These are phyloP conservation scores for Abrus precatorius DNA, from an alignment of 306 rosid genomes.

Conservation along the genomic window DNA sequence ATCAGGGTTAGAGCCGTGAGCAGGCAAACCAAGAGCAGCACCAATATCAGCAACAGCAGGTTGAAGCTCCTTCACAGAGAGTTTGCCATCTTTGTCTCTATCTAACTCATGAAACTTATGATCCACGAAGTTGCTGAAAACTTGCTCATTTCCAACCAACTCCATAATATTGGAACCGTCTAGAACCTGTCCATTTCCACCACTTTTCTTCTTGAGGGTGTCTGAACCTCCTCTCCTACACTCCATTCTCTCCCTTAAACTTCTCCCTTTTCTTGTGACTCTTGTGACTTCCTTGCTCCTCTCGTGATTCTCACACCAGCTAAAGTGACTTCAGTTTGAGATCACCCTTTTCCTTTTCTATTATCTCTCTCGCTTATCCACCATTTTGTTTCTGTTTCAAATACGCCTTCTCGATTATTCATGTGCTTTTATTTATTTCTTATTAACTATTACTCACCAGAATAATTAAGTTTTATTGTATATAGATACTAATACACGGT, in stretches of 20 bases:
- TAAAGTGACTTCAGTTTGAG: not conserved
- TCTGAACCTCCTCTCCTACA: not conserved
- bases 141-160: conserved; percentile 88
- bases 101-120: conserved; percentile 86
- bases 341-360: not conserved
- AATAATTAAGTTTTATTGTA: no score
- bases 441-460: no score
- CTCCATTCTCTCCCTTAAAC: conserved; percentile 49
- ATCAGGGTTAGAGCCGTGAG: conserved; percentile 73
- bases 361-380: not conserved
- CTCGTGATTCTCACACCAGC: conserved; percentile 69
- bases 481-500: no score
- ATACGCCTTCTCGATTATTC: not conserved
- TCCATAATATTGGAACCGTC: conserved; percentile 96
- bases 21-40: conserved; percentile 93
- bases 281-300: conserved; percentile 55
- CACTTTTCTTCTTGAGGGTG: conserved; percentile 47
- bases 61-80: conserved; percentile 85
- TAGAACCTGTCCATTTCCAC: conserved; percentile 67
- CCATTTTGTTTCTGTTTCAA: not conserved
- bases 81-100: conserved; percentile 81
- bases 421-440: not conserved
- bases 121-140: conserved; percentile 77
- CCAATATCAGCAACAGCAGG: conserved; percentile 99
- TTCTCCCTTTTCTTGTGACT: conserved; percentile 56